These are phyloP conservation scores for Picea sitchensis DNA, from an alignment of 75 land plant genomes.

Conservation along the genomic window DNA sequence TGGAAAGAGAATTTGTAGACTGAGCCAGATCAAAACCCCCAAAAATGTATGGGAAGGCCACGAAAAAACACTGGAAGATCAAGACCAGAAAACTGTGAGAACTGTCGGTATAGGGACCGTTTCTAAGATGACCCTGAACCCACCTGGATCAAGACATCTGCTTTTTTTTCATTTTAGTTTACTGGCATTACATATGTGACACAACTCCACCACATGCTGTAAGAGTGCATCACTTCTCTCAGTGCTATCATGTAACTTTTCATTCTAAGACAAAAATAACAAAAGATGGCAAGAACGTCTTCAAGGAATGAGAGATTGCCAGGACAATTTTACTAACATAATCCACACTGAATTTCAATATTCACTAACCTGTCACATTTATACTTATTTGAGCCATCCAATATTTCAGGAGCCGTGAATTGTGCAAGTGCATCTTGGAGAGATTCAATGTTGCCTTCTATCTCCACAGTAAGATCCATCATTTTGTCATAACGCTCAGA, in stretches of 20 bases:
- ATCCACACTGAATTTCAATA: background rate
- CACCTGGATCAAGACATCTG: no score
- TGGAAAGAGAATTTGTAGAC: no score
- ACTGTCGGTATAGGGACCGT: no score
- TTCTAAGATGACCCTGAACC: no score
- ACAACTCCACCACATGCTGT: background rate
- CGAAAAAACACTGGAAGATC: no score
- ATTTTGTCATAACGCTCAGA: constrained; percentile 68
- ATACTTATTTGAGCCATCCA: constrained; percentile 89
- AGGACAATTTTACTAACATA: background rate
- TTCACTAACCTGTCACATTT: constrained; percentile 61
- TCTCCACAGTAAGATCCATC: constrained; percentile 96
- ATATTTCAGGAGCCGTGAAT: constrained; percentile 62
- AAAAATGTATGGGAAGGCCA: no score
- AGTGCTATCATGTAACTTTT: no score
- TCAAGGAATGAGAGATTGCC: background rate
- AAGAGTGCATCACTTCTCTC: background rate
- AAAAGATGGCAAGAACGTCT: background rate
- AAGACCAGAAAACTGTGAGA: no score
- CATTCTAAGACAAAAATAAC: background rate
- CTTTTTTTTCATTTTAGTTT: no score
- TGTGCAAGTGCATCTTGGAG: constrained; percentile 82
- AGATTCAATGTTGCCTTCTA: constrained; percentile 69
- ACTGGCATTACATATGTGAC: background rate
- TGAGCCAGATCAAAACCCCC: no score